Evolutionary conservation across 2,329 filamentous ascomycete species (phyloP).

Genomic region (Colletotrichum agaves): DNA sequence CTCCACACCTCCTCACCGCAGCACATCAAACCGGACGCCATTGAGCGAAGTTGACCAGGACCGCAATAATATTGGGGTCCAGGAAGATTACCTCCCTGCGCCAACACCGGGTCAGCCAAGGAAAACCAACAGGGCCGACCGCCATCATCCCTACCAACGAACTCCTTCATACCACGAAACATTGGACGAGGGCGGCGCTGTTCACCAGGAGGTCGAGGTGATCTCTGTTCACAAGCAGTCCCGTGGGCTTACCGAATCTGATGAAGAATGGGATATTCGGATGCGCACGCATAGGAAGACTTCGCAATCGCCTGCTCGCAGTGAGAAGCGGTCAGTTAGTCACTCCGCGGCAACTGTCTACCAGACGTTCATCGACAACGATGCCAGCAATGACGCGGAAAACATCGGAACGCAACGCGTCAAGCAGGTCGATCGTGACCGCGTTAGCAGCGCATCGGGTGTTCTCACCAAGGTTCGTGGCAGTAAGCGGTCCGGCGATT

Average conservation of each 20-base stretch:
- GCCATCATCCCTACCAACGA: slow-evolving; percentile 78
- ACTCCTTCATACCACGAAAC: slow-evolving; percentile 58
- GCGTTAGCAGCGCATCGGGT: slow-evolving; percentile 63
- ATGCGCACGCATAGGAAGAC: slow-evolving; percentile 75
- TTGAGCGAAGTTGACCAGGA: slow-evolving; percentile 96
- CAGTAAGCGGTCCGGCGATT: slow-evolving; percentile 64
- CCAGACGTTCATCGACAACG: slow-evolving; percentile 69
- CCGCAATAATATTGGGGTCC: slow-evolving; percentile 70
- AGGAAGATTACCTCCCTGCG: slow-evolving; percentile 92
- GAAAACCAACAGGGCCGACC: slow-evolving; percentile 83
- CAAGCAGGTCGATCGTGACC: slow-evolving; percentile 65
- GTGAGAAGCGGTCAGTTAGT: slow-evolving; percentile 77
- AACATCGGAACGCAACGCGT: slow-evolving; percentile 72
- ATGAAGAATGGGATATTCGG: slow-evolving; percentile 85
- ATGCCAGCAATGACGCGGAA: slow-evolving; percentile 76
- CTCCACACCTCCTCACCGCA: slow-evolving; percentile 84
- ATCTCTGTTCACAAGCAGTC: slow-evolving; percentile 71
- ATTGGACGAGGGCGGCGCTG: slow-evolving; percentile 61
- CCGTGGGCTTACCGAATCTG: slow-evolving; percentile 74
- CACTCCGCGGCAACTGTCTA: slow-evolving; percentile 80
- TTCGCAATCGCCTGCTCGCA: slow-evolving; percentile 70
- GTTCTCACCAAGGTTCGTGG: slow-evolving; percentile 74
- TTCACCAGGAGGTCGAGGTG: slow-evolving; percentile 69
- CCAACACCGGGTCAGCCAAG: slow-evolving; percentile 96
- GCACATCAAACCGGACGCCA: slow-evolving; percentile 79